These are phyloP conservation scores for Omphalotus guepiniiformis DNA, from an alignment of 768 basidiomycete genomes.

Conservation along the genomic window DNA sequence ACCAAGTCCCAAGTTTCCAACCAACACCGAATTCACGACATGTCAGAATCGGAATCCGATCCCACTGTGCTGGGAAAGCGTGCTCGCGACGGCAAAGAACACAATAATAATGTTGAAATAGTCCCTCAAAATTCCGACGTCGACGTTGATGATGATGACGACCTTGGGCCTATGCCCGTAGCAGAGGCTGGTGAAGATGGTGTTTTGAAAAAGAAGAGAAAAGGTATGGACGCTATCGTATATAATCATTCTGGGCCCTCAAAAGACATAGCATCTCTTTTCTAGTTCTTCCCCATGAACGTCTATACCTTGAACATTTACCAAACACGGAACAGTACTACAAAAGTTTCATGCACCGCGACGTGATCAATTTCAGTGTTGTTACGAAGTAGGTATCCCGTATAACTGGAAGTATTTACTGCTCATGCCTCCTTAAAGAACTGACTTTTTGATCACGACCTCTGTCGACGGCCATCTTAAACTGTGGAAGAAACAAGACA, in stretches of 20 bases:
- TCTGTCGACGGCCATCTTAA: slow-evolving; percentile 95
- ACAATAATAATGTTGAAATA: slow-evolving; percentile 8
- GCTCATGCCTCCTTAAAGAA: slow-evolving; percentile 44
- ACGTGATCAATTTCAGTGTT: slow-evolving; percentile 82
- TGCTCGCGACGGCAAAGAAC: slow-evolving; percentile 23
- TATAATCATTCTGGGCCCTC: slow-evolving; percentile 22
- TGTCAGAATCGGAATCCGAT: slow-evolving; percentile 33
- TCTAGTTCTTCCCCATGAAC: slow-evolving; percentile 89
- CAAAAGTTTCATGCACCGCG: slow-evolving; percentile 98
- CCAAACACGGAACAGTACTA: slow-evolving; percentile 92
- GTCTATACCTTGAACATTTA: slow-evolving; percentile 87
- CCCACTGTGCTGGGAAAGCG: slow-evolving; percentile 44
- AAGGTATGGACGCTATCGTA: slow-evolving; percentile 47
- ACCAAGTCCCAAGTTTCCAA: slow-evolving; percentile 9
- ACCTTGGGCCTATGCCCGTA: slow-evolving; percentile 88
- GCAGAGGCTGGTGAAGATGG: slow-evolving; percentile 42
- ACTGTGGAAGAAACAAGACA: slow-evolving; percentile 98
- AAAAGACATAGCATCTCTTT: slow-evolving; percentile 28
- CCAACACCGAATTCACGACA: slow-evolving; percentile 15
- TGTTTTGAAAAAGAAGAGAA: slow-evolving; percentile 71
- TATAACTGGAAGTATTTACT: not conserved
- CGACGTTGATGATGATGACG: slow-evolving; percentile 66
- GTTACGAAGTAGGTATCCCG: slow-evolving; percentile 70
- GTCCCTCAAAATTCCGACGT: not conserved
- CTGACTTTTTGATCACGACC: slow-evolving; percentile 90